Base-by-base conservation (phyloP, 2,329 filamentous ascomycete species). In the Epichloe scottii region DNA sequence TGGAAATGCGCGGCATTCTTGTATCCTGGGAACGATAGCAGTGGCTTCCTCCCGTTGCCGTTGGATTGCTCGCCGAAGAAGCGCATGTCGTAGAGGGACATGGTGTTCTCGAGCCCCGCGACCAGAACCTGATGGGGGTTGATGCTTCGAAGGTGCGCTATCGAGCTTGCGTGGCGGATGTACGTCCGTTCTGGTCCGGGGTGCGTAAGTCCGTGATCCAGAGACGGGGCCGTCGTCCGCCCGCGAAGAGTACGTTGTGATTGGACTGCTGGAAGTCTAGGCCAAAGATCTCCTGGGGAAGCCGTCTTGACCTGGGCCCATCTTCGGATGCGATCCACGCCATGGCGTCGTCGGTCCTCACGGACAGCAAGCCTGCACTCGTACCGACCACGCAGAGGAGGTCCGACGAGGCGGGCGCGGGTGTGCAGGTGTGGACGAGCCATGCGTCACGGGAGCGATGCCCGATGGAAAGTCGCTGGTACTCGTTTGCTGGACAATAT, bases 51-150 rank as follows among this genome's bases (percentile, higher is more conserved):
- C 5, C 58, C 55, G 49, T 59, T 58, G 1, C 26, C 26, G 48
- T 59, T 58, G 2, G 56, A 43, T 5, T 53, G 53, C 23, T 48
- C 40, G 39, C 49, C 51, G 21, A 58, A 48, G 55, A 70, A 78
- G 1, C 81, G 77, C 34, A 77, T 54, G 55, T 84, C 81, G 57
- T 81, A 84, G 5, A 82, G 63, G 1, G 68, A 68, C 66, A 84
- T 75, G 49, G 59, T 66, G 58, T 68, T 70, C 34, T 63, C 58
- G 2, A 79, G 63, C 1, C 79, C 78, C 0, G 77, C 72, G 3
- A 75, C 74, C 2, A 84, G 64, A 19, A 82, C 64, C 43, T 75
- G 72, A 56, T 78, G 63, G 7, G 64, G 62, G 46, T 72, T 71
- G 2, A 81, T 57, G 49, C 73, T 70, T 35, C 69, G 69, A 34